Evolutionary conservation across 805 yeast species (phyloP).

Genomic region (Candida orba): DNA sequence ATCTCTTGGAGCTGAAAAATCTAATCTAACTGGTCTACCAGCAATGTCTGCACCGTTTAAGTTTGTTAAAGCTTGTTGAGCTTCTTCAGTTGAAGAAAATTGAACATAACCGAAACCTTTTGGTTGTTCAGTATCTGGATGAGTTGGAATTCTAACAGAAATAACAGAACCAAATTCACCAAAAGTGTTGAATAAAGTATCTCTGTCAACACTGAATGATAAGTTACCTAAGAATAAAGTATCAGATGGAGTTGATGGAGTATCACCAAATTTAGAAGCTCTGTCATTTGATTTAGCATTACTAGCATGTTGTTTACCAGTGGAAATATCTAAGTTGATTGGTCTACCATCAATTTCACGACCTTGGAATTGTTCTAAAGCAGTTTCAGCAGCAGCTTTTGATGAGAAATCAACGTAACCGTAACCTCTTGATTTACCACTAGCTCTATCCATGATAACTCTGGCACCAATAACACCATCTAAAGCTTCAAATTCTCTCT

Average conservation of each 20-base stretch:
- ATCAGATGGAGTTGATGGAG: conserved; percentile 87
- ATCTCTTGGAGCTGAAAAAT: conserved; percentile 88
- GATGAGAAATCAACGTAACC: conserved; percentile 92
- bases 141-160: conserved; percentile 93
- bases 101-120: conserved; percentile 99
- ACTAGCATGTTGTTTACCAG: conserved; percentile 63
- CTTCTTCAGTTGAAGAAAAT: conserved; percentile 79
- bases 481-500: conserved; percentile 70
- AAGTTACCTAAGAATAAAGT: conserved; percentile 95
- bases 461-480: conserved; percentile 88
- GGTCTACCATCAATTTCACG: conserved; percentile 96
- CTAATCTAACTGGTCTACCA: conserved; percentile 92
- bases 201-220: conserved; percentile 85
- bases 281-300: conserved; percentile 57
- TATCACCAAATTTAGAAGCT: conserved; percentile 86
- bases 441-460: conserved; percentile 87
- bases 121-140: conserved; percentile 97
- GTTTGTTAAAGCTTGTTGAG: conserved; percentile 79
- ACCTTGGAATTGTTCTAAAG: conserved; percentile 80
- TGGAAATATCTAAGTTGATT: conserved; percentile 87
- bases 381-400: conserved; percentile 76
- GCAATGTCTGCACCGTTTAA: conserved; percentile 84
- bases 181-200: conserved; percentile 64
- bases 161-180: conserved; percentile 74
- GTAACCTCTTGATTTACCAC: conserved; percentile 93